These are phyloP conservation scores for Cyberlindnera mrakii DNA, from an alignment of 805 yeast genomes.

Conservation along the genomic window DNA sequence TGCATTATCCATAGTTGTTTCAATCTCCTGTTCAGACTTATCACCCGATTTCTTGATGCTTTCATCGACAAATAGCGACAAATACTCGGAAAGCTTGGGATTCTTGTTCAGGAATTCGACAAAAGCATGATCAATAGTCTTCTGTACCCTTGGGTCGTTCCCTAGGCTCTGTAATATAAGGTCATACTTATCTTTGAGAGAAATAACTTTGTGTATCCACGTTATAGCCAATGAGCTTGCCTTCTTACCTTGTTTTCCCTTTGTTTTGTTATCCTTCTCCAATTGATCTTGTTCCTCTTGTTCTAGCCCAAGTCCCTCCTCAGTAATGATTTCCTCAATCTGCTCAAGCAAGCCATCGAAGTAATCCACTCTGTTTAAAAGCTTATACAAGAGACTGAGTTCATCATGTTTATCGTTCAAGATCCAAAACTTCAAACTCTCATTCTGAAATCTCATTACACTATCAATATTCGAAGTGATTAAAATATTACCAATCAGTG, in stretches of 20 bases:
- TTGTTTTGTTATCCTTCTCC: constrained; percentile 1
- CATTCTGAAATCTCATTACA: constrained; percentile 44
- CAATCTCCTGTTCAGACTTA: constrained; percentile 38
- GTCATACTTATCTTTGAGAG: constrained; percentile 45
- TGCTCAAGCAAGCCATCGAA: constrained; percentile 43
- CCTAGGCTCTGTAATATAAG: constrained; percentile 39
- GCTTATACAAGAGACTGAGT: constrained; percentile 40
- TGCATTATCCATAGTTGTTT: constrained; percentile 44
- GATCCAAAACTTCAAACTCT: constrained; percentile 58
- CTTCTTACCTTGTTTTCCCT: constrained; percentile 17
- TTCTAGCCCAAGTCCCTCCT: constrained; percentile 34
- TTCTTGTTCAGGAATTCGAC: constrained; percentile 52
- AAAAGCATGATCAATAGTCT: constrained; percentile 55
- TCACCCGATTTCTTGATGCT: constrained; percentile 45
- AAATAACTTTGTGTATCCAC: constrained; percentile 61
- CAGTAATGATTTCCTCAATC: constrained; percentile 39
- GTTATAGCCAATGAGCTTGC: constrained; percentile 45
- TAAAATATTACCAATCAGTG: constrained; percentile 52
- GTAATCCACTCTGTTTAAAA: constrained; percentile 51
- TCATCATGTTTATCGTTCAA: constrained; percentile 37
- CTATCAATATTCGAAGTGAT: constrained; percentile 50
- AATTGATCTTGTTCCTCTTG: constrained; percentile 14
- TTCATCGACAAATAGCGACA: constrained; percentile 56
- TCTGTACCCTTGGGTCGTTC: constrained; percentile 42
- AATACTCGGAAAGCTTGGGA: constrained; percentile 43